Evolutionary conservation across 106 monocot species (phyloP).

Genomic region (Dendrobium chrysotoxum): DNA sequence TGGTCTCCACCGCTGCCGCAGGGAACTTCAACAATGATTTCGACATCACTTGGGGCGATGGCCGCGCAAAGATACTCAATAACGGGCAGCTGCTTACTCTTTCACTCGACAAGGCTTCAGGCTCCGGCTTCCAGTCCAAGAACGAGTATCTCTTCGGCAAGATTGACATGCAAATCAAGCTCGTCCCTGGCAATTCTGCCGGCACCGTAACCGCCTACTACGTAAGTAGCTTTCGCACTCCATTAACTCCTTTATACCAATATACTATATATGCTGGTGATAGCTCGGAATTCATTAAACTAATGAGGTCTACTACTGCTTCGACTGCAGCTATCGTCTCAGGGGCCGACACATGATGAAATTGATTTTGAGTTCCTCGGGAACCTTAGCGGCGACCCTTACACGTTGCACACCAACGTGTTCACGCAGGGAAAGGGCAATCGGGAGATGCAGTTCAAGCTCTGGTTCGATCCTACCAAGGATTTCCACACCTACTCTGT

Average conservation of each 20-base stretch:
- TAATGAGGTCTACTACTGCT: not conserved
- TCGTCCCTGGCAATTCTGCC: constrained; percentile 20
- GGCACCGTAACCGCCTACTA: constrained; percentile 21
- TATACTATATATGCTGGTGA: no score
- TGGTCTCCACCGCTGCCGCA: not conserved
- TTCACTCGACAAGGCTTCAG: constrained; percentile 11
- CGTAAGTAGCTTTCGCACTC: constrained; percentile 1
- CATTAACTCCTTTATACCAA: not conserved
- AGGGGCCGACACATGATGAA: constrained; percentile 29
- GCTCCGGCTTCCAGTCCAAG: constrained; percentile 19
- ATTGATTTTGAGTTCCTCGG: constrained; percentile 65
- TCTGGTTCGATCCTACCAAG: constrained; percentile 59
- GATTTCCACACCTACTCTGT: constrained; percentile 61
- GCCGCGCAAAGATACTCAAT: constrained; percentile 10
- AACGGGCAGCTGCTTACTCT: constrained; percentile 13
- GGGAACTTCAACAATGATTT: constrained; percentile 11
- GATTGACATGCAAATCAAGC: constrained; percentile 25
- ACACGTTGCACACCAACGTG: constrained; percentile 65
- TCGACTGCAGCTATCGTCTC: constrained; percentile 8
- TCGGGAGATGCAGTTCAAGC: constrained; percentile 42
- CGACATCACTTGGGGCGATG: constrained; percentile 18
- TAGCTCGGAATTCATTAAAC: not conserved
- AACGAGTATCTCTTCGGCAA: constrained; percentile 17
- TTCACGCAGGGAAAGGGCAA: constrained; percentile 47
- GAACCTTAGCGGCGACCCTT: constrained; percentile 40